phyloP scores from a whole-genome alignment of 768 basidiomycete species.

The Mycena alexandri region DNA sequence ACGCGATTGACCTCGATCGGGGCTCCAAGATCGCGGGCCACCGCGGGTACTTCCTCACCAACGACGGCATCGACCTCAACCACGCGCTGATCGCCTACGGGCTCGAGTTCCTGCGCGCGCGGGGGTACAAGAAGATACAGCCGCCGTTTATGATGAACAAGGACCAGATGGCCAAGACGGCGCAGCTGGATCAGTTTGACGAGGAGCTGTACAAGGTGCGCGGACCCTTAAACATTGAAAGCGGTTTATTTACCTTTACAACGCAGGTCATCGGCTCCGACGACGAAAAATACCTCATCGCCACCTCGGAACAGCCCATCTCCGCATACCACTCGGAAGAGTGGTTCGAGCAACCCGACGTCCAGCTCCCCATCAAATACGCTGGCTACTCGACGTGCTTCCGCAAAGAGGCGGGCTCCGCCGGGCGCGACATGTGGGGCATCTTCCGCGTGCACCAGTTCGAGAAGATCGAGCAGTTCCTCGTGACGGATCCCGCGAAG shows the following conservation, averaged over 20 bases:
- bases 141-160: conserved; percentile 99
- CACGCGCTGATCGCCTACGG: conserved; percentile 96
- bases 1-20: conserved; percentile 97
- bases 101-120: conserved; percentile 88
- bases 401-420: conserved; percentile 98
- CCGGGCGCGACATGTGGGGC: conserved; percentile 99
- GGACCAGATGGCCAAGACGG: conserved; percentile 97
- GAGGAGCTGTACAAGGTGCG: conserved; percentile 96
- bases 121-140: conserved; percentile 92
- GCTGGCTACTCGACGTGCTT: conserved; percentile 96
- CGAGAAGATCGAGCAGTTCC: conserved; percentile 98
- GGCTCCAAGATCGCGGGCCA: conserved; percentile 96
- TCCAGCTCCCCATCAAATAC: conserved; percentile 92
- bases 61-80: conserved; percentile 97
- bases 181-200: conserved; percentile 98
- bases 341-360: conserved; percentile 95
- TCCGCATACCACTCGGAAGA: conserved; percentile 96
- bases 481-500: conserved; percentile 93
- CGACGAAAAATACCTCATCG: conserved; percentile 99
- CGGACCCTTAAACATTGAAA: not conserved
- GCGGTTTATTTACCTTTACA: too few relatives aligned
- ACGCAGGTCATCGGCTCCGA: conserved; percentile 91
- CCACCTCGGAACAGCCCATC: conserved; percentile 98
- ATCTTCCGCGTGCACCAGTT: conserved; percentile 99
- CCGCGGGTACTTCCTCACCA: conserved; percentile 95